Conservation (phyloP, 2,329 filamentous ascomycete genomes). For the Arthroderma uncinatum region DNA sequence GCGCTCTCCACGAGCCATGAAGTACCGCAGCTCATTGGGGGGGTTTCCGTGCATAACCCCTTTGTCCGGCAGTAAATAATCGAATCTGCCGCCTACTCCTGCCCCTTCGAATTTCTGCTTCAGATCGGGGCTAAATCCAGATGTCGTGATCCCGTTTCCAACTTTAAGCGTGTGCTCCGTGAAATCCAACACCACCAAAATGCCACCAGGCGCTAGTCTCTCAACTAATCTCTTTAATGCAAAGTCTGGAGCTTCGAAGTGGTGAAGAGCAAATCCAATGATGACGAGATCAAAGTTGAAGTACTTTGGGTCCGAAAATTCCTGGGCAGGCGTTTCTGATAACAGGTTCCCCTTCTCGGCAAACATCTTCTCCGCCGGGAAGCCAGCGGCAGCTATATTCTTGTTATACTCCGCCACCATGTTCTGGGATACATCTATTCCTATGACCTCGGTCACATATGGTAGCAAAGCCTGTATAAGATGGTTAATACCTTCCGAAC, state of each 20-base stretch:
- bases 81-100: constrained; percentile 48
- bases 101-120: constrained; percentile 52
- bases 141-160: constrained; percentile 48
- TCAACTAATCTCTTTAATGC: constrained; percentile 49
- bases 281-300: constrained; percentile 57
- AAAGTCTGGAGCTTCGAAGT: constrained; percentile 54
- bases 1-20: neutral
- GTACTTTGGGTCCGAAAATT: constrained; percentile 51
- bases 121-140: constrained; percentile 55
- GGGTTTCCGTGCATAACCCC: constrained; percentile 1
- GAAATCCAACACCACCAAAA: constrained; percentile 58
- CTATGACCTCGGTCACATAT: constrained; percentile 52
- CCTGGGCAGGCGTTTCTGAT: constrained; percentile 39
- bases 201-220: constrained; percentile 54
- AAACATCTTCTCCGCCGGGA: constrained; percentile 43
- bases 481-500: neutral
- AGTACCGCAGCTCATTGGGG: constrained; percentile 1
- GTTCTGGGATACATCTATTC: constrained; percentile 58
- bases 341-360: constrained; percentile 50
- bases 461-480: constrained; percentile 45
- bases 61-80: constrained; percentile 28
- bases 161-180: constrained; percentile 32
- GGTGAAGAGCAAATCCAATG: constrained; percentile 54
- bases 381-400: constrained; percentile 42
- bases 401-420: constrained; percentile 61